Evolutionary conservation across 345 rosid genomes (phyloP), one percentile per base, ranked within the genome.

Genomic region (Rhizophora apiculata): DNA sequence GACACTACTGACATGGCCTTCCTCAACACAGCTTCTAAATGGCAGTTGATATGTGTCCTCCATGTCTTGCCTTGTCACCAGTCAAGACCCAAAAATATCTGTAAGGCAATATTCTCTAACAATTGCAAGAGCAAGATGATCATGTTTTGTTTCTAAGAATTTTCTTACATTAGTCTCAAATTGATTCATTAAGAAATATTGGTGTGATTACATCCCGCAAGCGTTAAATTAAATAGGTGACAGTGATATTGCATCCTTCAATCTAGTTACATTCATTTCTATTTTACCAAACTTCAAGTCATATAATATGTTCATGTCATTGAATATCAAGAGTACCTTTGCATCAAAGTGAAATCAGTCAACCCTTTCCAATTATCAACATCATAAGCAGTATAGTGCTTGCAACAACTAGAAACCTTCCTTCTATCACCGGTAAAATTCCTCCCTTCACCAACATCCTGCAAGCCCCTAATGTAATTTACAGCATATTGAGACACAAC

Each of bases 331-430:
- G 62, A 67, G 4, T 49, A 93, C 97, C 89, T 81, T 68, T 4
- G 98, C 98, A 67, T 93, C 85, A 64, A 89, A 93, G 71, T 84
- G 91, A 71, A 88, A 88, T 21, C 98, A 78, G 65, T 91, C 90
- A 16, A 85, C 70, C 3, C 91, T 20, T 86, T 93, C 98, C 97
- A 91, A 32, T 88, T 85, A 53, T 93, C 98, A 9, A 91, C 82
- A 65, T 93, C 97, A 58, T 91, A 93, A 18, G 98, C 97, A 2
- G 97, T 89, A 74, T 87, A 93, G 72, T 93, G 98, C 81, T 91
- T 93, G 67, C 94, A 93, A 39, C 90, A 88, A 24, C 92, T 92
- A 8, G 98, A 92, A 2, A 89, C 96, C 74, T 91, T 86, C 60
- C 89, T 82, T 75, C 81, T 2, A 60, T 65, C 10, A 77, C 77